phyloP scores from a whole-genome alignment of 345 rosid species.

The Hypericum perforatum region DNA sequence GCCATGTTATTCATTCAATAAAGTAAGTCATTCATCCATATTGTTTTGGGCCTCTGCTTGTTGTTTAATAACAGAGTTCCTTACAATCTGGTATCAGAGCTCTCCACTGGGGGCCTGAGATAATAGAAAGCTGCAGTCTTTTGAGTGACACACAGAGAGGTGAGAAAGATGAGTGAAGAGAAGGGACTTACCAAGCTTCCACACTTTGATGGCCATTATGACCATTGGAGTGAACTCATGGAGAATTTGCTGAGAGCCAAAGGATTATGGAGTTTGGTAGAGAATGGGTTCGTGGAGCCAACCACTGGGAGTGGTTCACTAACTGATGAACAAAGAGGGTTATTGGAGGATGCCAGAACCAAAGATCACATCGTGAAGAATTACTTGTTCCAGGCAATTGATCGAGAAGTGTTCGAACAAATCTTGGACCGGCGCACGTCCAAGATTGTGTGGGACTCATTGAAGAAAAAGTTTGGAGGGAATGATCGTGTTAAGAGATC shows the following conservation, averaged over 20 bases:
- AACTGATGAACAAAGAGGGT: background rate
- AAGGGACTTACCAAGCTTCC: too few species aligned
- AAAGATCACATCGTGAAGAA: background rate
- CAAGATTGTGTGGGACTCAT: conserved; percentile 4
- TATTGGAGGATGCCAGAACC: background rate
- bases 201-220: too few species aligned
- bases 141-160: too few species aligned
- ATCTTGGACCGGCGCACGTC: background rate
- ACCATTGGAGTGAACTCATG: conserved; percentile 13
- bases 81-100: too few species aligned
- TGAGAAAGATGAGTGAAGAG: too few species aligned
- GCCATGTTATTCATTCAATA: too few species aligned
- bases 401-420: background rate
- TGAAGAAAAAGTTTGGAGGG: conserved; percentile 7
- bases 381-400: conserved; percentile 8
- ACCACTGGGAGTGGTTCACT: background rate
- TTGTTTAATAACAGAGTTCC: too few species aligned
- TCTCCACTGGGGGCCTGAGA: background rate
- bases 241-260: conserved; percentile 3
- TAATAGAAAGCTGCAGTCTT: too few species aligned
- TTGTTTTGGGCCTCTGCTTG: too few species aligned
- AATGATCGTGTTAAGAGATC: conserved; percentile 2
- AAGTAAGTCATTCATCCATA: too few species aligned
- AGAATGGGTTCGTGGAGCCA: background rate
- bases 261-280: background rate